Evolutionary conservation across 495 filamentous ascomycete genomes (phyloP).

Genomic region (Xylaria venustula): DNA sequence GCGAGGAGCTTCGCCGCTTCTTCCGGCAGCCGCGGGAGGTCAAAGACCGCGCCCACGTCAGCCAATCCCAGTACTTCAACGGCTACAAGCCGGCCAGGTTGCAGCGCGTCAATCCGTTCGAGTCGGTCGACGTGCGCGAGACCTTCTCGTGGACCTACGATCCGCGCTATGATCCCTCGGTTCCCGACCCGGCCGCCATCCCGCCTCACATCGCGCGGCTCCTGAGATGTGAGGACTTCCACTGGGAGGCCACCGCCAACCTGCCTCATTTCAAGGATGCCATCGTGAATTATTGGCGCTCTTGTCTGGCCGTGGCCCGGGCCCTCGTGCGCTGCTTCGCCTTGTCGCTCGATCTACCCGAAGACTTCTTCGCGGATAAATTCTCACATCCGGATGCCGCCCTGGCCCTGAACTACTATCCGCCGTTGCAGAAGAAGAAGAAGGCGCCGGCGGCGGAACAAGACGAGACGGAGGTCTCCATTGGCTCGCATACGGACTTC

Average conservation of each 20-base stretch:
- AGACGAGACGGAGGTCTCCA: conserved; percentile 21
- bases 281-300: conserved; percentile 43
- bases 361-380: conserved; percentile 49
- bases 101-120: conserved; percentile 32
- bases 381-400: conserved; percentile 44
- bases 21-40: conserved; percentile 42
- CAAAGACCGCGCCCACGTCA: conserved; percentile 36
- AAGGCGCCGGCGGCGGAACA: neutral
- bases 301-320: conserved; percentile 45
- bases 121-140: conserved; percentile 35
- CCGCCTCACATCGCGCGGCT: conserved; percentile 30
- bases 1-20: conserved; percentile 35
- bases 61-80: conserved; percentile 22
- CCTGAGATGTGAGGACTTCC: conserved; percentile 35
- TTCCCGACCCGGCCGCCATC: conserved; percentile 24
- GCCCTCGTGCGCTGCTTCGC: conserved; percentile 49
- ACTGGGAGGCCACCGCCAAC: conserved; percentile 46
- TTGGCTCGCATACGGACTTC: conserved; percentile 64
- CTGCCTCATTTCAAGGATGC: conserved; percentile 45
- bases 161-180: conserved; percentile 42
- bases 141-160: conserved; percentile 46
- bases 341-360: conserved; percentile 44
- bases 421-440: conserved; percentile 10
- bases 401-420: conserved; percentile 33
- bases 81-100: conserved; percentile 24